Evolutionary conservation across 805 yeast genomes (phyloP), one percentile per base, ranked within the genome.

Genomic region (Lachancea lanzarotensis): DNA sequence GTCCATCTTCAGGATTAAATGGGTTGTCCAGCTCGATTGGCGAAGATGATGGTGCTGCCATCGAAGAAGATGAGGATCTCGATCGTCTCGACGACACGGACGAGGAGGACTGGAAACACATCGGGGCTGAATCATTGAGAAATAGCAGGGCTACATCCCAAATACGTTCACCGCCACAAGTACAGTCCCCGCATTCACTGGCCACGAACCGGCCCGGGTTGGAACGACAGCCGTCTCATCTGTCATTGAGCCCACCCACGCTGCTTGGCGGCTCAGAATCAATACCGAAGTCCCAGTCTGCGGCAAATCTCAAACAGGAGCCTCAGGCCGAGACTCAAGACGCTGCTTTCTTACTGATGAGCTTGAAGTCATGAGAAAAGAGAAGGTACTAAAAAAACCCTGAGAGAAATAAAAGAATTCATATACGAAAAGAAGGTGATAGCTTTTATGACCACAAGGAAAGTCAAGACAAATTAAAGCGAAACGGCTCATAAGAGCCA

Each of bases 81-180:
- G 66, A 58, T 19, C 69, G 64, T 42, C 74, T 81, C 36, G 95
- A 87, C 57, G 95, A 87, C 57, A 91, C 98, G 0, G 98, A 91
- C 63, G 98, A 91, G 59, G 98, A 91, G 65, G 98, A 91, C 65
- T 91, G 98, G 98, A 84, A 81, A 50, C 68, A 88, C 0, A 82
- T 90, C 43, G 97, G 97, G 1, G 89, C 96, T 0, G 82, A 76
- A 32, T 69, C 78, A 35, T 68, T 88, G 45, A 68, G 85, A 38
- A 66, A 52, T 39, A 51, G 51, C 31, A 42, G 52, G 16, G 50
- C 47, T 4, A 50, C 48, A 20, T 50, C 56, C 13, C 48, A 22
- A 3, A 16, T 44, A 30, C 43, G 36, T 13, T 44, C 47, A 13
- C 51, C 48, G 22, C 48, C 56, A 17, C 48, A 22, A 6, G 15